Evolutionary conservation across 1,284 basidiomycete species (phyloP).

Genomic region (Ustilago hordei): DNA sequence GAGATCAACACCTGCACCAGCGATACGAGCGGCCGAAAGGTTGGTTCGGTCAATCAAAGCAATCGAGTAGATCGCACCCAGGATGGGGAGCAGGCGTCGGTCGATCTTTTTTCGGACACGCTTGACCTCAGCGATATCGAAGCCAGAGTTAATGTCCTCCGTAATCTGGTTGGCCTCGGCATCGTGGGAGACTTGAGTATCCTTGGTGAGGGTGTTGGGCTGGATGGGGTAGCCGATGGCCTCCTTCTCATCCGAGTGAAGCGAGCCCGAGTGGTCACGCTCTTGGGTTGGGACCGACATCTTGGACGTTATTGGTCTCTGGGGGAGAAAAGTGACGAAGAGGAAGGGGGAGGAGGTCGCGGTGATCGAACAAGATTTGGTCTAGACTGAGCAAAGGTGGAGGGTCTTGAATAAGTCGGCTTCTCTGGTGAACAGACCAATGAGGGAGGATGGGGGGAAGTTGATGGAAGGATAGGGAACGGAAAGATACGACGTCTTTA

Average conservation of each 20-base stretch:
- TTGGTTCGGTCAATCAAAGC: conserved; percentile 68
- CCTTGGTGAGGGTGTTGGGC: conserved; percentile 36
- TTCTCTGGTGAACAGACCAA: conserved; percentile 6
- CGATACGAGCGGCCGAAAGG: conserved; percentile 58
- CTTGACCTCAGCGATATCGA: conserved; percentile 51
- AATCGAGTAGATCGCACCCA: conserved; percentile 69
- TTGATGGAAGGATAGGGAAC: neutral
- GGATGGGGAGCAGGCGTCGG: conserved; percentile 68
- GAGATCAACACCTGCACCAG: conserved; percentile 56
- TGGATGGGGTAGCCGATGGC: conserved; percentile 36
- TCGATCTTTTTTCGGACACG: conserved; percentile 67
- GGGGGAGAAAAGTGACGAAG: neutral
- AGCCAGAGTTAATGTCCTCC: conserved; percentile 55
- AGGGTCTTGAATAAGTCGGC: conserved; percentile 7
- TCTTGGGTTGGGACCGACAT: conserved; percentile 28
- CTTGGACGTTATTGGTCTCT: neutral
- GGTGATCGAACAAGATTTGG: neutral
- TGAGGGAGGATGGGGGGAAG: neutral
- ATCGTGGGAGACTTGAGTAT: conserved; percentile 28
- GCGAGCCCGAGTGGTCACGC: conserved; percentile 44
- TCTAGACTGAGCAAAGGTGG: neutral
- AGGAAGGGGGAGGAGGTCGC: neutral
- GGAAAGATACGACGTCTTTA: conserved; percentile 17
- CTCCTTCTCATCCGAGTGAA: conserved; percentile 51
- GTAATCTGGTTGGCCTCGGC: conserved; percentile 38